Evolutionary conservation across 352 stramenopile species (phyloP), one percentile per base, ranked within the genome.

Genomic region (Globisporangium perplexum): DNA sequence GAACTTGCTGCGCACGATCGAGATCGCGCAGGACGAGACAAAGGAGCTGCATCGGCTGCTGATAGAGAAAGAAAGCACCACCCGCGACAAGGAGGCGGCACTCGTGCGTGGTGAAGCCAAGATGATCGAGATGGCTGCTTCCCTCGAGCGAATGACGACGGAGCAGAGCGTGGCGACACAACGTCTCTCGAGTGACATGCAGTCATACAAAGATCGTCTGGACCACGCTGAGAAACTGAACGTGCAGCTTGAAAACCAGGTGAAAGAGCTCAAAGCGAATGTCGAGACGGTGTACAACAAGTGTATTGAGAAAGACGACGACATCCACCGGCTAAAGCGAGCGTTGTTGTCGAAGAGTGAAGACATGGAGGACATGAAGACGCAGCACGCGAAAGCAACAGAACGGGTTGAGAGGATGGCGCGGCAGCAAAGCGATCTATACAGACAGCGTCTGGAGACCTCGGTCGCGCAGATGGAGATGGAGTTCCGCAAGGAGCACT

Each of bases 401-500:
- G 71, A 79, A n/a, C 72, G 72, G 0, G 66, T 84, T 38, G 77
- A 90, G 22, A 67, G 69, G 20, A 46, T 86, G 10, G 65, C 71
- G 12, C 60, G 76, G 35, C 79, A 90, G 41, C 79, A 88, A 38
- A 68, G 86, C 56, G 69, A 75, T 33, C 38, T 87, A 14, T 87
- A 74, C 31, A 66, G 81, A 17, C 63, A 80, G 26, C 74, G 84
- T 23, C 62, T 86, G 1, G 65, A 86, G 49, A 66, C 71, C 0
- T 78, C 72, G 10, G 53, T 86, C 28, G 56, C 81, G 18, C 74
- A 88, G 49, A 47, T 88, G 6, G 79, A 90, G 55, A 77, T 85
- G 67, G 79, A 90, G 47, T 90, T 90, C 28, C 76, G 79, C 18
- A 76, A 74, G 24, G 77, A 90, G 35, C 65, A 84, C 41, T 65